phyloP scores from a whole-genome alignment of 441 rosid species.

The Euphorbia schlechtendalii region DNA sequence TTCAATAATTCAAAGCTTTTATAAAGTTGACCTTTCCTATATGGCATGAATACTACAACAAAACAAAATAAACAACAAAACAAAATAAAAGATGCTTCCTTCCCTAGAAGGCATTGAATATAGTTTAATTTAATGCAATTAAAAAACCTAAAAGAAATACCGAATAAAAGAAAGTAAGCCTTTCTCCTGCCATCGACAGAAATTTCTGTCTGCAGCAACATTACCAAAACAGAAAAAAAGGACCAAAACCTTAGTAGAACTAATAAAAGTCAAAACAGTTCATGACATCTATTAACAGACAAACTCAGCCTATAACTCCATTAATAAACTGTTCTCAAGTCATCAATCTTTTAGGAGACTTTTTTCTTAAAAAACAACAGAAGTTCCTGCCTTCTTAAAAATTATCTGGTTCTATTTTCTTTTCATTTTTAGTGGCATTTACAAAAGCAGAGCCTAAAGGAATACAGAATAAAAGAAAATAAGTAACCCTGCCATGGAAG shows the following conservation, averaged over 20 bases:
- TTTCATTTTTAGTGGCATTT: neutral
- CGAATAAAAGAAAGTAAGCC: neutral
- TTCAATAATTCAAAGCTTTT: no score
- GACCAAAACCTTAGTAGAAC: neutral
- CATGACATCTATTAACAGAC: constrained; percentile 11
- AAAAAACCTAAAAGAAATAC: no score
- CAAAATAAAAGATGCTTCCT: no score
- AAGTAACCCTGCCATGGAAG: no score
- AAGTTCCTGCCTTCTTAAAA: constrained; percentile 4
- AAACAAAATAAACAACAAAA: no score
- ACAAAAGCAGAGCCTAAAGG: no score
- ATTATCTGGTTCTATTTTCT: neutral
- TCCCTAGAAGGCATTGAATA: no score
- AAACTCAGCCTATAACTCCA: constrained; percentile 15
- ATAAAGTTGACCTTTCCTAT: no score
- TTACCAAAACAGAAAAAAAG: neutral
- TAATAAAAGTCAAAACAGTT: neutral
- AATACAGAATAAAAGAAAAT: no score
- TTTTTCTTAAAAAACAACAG: neutral
- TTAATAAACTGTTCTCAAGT: constrained; percentile 1
- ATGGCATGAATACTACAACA: no score
- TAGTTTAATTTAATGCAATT: no score
- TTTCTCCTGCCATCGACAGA: neutral
- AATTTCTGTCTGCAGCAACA: neutral
- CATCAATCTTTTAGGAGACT: constrained; percentile 1